A percentile compares a stretch with the other conserved stretches of the same genome.
Evolutionary conservation across 768 basidiomycete genomes (phyloP).

Genomic region (Lactarius trivialis): DNA sequence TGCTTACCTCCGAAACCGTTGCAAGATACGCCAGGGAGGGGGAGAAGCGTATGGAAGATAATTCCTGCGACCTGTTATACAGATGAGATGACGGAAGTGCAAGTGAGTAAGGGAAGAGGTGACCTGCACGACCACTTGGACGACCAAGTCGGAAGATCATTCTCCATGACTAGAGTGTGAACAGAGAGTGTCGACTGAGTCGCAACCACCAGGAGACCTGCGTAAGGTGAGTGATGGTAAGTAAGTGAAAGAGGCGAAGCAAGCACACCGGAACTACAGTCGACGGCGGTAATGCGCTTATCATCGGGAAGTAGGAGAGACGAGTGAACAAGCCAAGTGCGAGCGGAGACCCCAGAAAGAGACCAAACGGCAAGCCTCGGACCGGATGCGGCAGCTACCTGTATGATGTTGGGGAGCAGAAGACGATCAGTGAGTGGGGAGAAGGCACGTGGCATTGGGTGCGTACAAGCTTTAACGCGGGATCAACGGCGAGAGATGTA

Average conservation of each 20-base stretch:
- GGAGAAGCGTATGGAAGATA: slow-evolving; percentile 55
- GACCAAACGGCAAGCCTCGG: slow-evolving; percentile 71
- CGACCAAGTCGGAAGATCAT: slow-evolving; percentile 79
- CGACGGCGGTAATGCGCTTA: slow-evolving; percentile 52
- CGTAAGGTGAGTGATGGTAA: slow-evolving; percentile 25
- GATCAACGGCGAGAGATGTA: slow-evolving; percentile 62
- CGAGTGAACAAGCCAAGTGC: slow-evolving; percentile 76
- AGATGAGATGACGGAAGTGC: slow-evolving; percentile 2
- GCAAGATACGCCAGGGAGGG: slow-evolving; percentile 74
- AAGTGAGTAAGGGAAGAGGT: slow-evolving; percentile 18
- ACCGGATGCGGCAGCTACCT: slow-evolving; percentile 72
- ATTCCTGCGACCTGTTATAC: slow-evolving; percentile 39
- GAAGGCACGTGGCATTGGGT: slow-evolving; percentile 1
- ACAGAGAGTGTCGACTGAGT: slow-evolving; percentile 55
- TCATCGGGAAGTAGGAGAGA: slow-evolving; percentile 59
- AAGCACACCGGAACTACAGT: slow-evolving; percentile 64
- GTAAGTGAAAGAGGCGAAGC: slow-evolving; percentile 13
- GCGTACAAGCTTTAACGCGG: slow-evolving; percentile 76
- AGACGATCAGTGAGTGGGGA: neutral
- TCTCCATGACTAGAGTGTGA: slow-evolving; percentile 71
- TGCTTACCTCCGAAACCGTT: slow-evolving; percentile 47
- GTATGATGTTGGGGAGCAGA: neutral
- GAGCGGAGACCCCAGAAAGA: slow-evolving; percentile 56
- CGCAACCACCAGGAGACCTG: slow-evolving; percentile 73
- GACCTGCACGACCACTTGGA: slow-evolving; percentile 69